Conservation (phyloP, 805 yeast genomes). For the Hanseniaspora vineae region DNA sequence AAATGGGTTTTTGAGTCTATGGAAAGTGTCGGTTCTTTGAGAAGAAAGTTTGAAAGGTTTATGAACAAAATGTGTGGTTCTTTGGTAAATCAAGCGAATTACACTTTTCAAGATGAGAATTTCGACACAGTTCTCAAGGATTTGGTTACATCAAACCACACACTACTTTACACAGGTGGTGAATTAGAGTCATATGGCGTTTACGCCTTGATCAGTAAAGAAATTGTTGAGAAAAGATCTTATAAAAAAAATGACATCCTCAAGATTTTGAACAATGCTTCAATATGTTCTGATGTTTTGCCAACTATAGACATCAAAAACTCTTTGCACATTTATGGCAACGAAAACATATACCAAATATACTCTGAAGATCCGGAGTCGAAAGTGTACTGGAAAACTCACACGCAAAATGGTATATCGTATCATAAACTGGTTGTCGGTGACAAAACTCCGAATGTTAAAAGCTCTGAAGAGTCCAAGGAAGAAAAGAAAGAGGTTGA, state of each 20-base stretch:
- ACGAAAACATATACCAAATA: constrained; percentile 3
- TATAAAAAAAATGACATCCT: constrained; percentile 29
- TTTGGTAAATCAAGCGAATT: constrained; percentile 22
- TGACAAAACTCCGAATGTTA: constrained; percentile 7
- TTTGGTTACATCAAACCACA: constrained; percentile 57
- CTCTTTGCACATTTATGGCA: constrained; percentile 14
- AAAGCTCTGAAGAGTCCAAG: constrained; percentile 18
- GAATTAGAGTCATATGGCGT: constrained; percentile 54
- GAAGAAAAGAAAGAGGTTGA: constrained; percentile 9
- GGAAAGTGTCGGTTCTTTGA: constrained; percentile 60
- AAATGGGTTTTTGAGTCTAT: constrained; percentile 59
- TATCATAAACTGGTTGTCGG: constrained; percentile 5
- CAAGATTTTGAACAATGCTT: constrained; percentile 32
- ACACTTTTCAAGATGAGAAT: constrained; percentile 36
- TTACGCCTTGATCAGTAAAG: constrained; percentile 62
- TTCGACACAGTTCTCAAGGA: constrained; percentile 39
- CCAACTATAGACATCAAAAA: constrained; percentile 21
- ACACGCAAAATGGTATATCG: constrained; percentile 1
- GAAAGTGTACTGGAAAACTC: not conserved
- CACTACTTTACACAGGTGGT: constrained; percentile 58
- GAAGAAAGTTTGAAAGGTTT: constrained; percentile 74
- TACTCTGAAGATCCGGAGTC: not conserved
- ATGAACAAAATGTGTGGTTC: constrained; percentile 65
- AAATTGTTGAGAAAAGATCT: constrained; percentile 20
- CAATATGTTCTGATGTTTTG: constrained; percentile 38